Evolutionary conservation across 345 rosid species (phyloP), one percentile per base, ranked within the genome.

Genomic region (Reutealis trisperma): DNA sequence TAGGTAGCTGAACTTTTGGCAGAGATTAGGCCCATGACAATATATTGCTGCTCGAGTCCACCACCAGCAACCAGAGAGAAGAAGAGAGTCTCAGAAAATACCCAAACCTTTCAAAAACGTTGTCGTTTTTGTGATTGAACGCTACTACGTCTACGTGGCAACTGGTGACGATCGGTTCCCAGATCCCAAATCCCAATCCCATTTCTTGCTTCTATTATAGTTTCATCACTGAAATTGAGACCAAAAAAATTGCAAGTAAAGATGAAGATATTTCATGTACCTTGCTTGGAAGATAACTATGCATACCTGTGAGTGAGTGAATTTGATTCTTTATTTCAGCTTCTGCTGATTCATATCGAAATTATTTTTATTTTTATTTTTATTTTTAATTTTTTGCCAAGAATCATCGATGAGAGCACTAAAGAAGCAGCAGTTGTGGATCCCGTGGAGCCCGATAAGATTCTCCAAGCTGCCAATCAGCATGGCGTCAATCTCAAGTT

Each of bases 371-470:
- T n/a, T 37, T 37, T 37, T n/a, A 6, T 54, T n/a, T n/a, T n/a
- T n/a, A n/a, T n/a, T 41, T 11, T 27, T 27, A 27, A n/a, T n/a
- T n/a, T 32, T 44, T 27, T 9, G 44, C 51, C 8, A 63, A 94
- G 98, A 77, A 86, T 95, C 70, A 85, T 93, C 61, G 98, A 95
- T 73, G 98, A 93, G 83, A 78, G 75, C 84, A 88, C 90, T 45
- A 87, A 85, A 64, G 96, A 95, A 76, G 97, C 98, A 27, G 99
- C 97, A n/a, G 97, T 72, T 55, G 99, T 95, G 76, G 98, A 95
- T 87, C 99, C 99, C 4, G 98, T 90, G 34, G 97, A 95, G 60
- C 92, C 96, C 34, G 88, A 89, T 52, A 95, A 92, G 83, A 81
- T 92, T 18, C 51, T 95, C 32, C 63, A 83, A 60, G 87, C 83